Conservation (phyloP, 768 basidiomycete species). For the Imleria badia region DNA sequence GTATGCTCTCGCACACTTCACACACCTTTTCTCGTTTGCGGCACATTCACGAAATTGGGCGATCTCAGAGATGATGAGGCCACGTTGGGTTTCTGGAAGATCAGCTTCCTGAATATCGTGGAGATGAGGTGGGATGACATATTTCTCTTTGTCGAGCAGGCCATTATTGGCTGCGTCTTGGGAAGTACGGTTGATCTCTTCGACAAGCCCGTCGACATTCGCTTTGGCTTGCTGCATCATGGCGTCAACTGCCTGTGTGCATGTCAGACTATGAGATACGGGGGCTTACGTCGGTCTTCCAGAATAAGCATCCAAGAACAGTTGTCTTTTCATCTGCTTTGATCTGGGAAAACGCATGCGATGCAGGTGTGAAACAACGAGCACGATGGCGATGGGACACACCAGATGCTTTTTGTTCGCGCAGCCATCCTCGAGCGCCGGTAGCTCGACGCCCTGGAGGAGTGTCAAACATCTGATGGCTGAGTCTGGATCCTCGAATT, state of each 20-base stretch:
- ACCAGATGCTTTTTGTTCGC: conserved; percentile 68
- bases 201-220: conserved; percentile 63
- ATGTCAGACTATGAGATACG: not conserved
- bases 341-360: conserved; percentile 52
- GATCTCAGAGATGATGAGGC: conserved; percentile 93
- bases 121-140: conserved; percentile 92
- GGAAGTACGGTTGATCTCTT: conserved; percentile 68
- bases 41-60: conserved; percentile 94
- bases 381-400: conserved; percentile 36
- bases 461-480: conserved; percentile 74
- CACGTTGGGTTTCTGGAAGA: conserved; percentile 89
- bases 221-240: conserved; percentile 59
- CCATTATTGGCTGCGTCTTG: conserved; percentile 74
- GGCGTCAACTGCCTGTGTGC: conserved; percentile 65
- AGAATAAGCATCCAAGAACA: conserved; percentile 84
- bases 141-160: conserved; percentile 81
- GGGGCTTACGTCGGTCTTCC: conserved; percentile 70
- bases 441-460: conserved; percentile 62
- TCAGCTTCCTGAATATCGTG: conserved; percentile 97
- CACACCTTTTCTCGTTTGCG: conserved; percentile 88
- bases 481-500: conserved; percentile 91
- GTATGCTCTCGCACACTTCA: conserved; percentile 64
- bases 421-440: conserved; percentile 58
- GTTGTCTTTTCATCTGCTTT: conserved; percentile 95
- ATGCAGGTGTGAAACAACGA: conserved; percentile 39